Evolutionary conservation across 2,329 filamentous ascomycete species (phyloP), one percentile per base, ranked within the genome.

Genomic region (Laburnicola sp.): DNA sequence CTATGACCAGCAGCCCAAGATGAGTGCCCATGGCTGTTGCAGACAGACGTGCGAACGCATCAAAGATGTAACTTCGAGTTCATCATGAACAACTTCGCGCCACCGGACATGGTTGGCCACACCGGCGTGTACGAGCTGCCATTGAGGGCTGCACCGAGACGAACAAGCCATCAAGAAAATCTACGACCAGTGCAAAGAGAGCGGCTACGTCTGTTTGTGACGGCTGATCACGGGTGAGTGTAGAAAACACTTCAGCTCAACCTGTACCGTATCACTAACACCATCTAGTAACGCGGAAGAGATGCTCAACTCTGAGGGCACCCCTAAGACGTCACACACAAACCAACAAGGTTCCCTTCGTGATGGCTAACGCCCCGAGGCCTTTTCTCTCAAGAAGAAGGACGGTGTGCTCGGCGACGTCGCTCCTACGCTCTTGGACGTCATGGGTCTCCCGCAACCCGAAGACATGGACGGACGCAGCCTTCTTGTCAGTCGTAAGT

Each of bases 1-100:
- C 28, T 99, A 99, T 76, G 94, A 99, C 75, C 82, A 89, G 65
- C 87, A 96, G 40, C 94, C 94, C 39, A 90, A 93, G 77, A 99
- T 99, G 94, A 96, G 90, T 68, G 93, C 92, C 61, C n/a, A 89
- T 87, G 63, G 88, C 82, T 38, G 94, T 99, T 10, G 94, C 90
- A 43, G 83, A 95, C 68, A 93, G 79, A 88, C 96, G 53, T 84
- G 80, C 74, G 94, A 97, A 81, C 86, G 92, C 52, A 87, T 99
- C 60, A 83, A 75, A 25, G 90, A 95, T 75, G 85, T 69, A 86
- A 89, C 71, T 97, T 92, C 77, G 91, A 94, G 70, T 97, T 99
- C 71, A 82, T 99, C 75, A 99, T 99, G 94, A 97, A 97, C 86
- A 99, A 99, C 85, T 97, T 99, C 76, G 94, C 94, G 36, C 94